phyloP scores from a whole-genome alignment of 2,329 filamentous ascomycete genomes.

The Sarocladium kiliense region DNA sequence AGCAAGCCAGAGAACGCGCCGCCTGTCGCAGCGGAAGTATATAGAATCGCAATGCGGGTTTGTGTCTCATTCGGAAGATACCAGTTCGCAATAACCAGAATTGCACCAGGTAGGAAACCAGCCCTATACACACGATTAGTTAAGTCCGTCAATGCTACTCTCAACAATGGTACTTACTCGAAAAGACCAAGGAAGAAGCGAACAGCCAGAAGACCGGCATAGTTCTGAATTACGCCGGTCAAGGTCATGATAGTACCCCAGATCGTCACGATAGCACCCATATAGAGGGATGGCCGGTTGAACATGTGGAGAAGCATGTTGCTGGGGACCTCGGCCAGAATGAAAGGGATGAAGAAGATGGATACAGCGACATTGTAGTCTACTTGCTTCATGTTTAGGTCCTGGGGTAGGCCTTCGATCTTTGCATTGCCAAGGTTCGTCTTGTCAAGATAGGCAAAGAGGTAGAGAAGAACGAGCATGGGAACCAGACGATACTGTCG shows the following conservation, averaged over 20 bases:
- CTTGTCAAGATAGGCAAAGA: conserved; percentile 35
- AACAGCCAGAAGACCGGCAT: conserved; percentile 31
- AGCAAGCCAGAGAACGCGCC: conserved; percentile 42
- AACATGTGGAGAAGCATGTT: conserved; percentile 31
- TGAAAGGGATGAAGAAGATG: conserved; percentile 40
- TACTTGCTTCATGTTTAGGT: conserved; percentile 42
- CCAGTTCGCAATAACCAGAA: conserved; percentile 27
- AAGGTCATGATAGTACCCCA: conserved; percentile 34
- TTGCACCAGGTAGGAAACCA: conserved; percentile 25
- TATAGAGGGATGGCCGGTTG: conserved; percentile 35
- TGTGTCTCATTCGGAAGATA: conserved; percentile 25
- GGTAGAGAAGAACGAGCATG: conserved; percentile 24
- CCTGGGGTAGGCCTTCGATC: conserved; percentile 33
- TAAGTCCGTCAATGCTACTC: too few species aligned
- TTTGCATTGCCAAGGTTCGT: conserved; percentile 40
- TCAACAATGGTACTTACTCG: conserved; percentile 25
- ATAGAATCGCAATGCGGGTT: conserved; percentile 27
- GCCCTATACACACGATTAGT: too few species aligned
- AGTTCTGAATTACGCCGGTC: conserved; percentile 32
- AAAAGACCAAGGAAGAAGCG: conserved; percentile 34
- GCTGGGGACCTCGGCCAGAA: conserved; percentile 35
- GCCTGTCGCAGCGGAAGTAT: conserved; percentile 27
- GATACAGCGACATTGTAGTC: conserved; percentile 37
- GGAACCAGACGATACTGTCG: conserved; percentile 20
- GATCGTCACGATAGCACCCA: conserved; percentile 25